Evolutionary conservation across 2,329 filamentous ascomycete genomes (phyloP), one percentile per base, ranked within the genome.

Genomic region (Trichoderma endophyticum): DNA sequence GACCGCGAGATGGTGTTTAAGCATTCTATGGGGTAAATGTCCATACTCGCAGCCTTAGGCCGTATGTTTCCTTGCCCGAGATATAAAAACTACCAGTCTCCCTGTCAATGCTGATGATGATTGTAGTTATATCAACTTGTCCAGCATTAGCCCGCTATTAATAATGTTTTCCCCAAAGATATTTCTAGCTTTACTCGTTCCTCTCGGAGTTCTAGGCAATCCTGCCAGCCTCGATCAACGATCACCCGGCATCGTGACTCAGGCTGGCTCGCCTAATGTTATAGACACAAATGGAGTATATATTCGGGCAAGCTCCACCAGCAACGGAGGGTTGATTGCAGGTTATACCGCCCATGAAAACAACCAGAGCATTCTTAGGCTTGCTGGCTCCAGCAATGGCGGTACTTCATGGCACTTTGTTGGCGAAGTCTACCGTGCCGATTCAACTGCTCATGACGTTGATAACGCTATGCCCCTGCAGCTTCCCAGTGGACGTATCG

Each of bases 401-500:
- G 61, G 61, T 51, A 18, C 61, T 26, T 64, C 61, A 32, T 64
- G 61, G 61, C 26, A 59, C 15, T 67, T 67, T 36, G 30, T 67
- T 36, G 64, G 54, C 64, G 64, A 67, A 43, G 64, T 54, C n/a
- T 67, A 56, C 24, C 64, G 64, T 6, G 64, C 48, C 15, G 11
- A 56, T 59, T 54, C 64, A 59, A 24, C 64, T 18, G 21, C 34
- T 59, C 30, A 59, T 59, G 64, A 54, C 18, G 48, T 59, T 36
- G 79, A 81, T 71, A 82, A 82, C 60, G 77, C 80, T 24, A 77
- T 80, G 48, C 78, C 78, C 2, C 71, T 82, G 4, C 77, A 76
- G 66, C 77, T 84, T 11, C 74, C 78, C n/a, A 78, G 79, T 66
- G 81, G 81, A 7, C 78, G 81, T 39, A 71, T 80, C 54, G 75